A percentile compares a stretch with the other conserved stretches of the same genome.
Conservation (phyloP, 2,329 filamentous ascomycete genomes). For the Aspergillus viridinutans region DNA sequence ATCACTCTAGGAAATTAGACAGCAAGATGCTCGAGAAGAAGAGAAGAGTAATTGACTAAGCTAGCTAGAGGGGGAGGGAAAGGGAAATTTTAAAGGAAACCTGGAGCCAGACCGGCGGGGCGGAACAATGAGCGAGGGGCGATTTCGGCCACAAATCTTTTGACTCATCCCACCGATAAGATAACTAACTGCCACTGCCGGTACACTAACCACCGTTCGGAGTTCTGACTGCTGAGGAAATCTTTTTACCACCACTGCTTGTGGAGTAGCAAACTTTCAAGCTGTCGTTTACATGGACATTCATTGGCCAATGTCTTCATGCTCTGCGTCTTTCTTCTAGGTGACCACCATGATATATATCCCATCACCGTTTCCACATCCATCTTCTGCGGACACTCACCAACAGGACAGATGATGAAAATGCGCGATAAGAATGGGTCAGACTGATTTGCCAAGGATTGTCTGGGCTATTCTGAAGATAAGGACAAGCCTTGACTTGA, state of each 20-base stretch:
- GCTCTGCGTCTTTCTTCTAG: not conserved
- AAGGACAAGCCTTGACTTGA: not conserved
- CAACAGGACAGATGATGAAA: not conserved
- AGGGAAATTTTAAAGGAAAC: slow-evolving; percentile 20
- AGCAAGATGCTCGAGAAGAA: slow-evolving; percentile 10
- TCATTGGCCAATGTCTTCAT: not conserved
- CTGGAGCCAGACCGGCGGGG: slow-evolving; percentile 13
- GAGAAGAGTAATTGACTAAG: slow-evolving; percentile 18
- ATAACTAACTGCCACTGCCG: slow-evolving; percentile 19
- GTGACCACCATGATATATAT: not conserved
- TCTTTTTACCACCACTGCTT: not conserved
- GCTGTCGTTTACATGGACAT: not conserved
- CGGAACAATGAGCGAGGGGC: slow-evolving; percentile 19
- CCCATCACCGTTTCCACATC: not conserved
- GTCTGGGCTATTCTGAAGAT: not conserved
- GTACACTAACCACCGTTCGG: not conserved
- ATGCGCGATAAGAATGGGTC: not conserved
- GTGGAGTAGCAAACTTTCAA: not conserved
- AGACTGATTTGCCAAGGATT: not conserved
- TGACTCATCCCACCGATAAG: slow-evolving; percentile 27
- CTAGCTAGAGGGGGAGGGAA: slow-evolving; percentile 10
- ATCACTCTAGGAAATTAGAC: slow-evolving; percentile 11
- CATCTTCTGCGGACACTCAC: not conserved
- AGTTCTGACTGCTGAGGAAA: not conserved
- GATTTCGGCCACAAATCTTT: slow-evolving; percentile 24